Percentiles rank a stretch among this genome's conserved stretches.
Conservation (phyloP, 805 yeast genomes). For the Kockiozyma suomiensis region DNA sequence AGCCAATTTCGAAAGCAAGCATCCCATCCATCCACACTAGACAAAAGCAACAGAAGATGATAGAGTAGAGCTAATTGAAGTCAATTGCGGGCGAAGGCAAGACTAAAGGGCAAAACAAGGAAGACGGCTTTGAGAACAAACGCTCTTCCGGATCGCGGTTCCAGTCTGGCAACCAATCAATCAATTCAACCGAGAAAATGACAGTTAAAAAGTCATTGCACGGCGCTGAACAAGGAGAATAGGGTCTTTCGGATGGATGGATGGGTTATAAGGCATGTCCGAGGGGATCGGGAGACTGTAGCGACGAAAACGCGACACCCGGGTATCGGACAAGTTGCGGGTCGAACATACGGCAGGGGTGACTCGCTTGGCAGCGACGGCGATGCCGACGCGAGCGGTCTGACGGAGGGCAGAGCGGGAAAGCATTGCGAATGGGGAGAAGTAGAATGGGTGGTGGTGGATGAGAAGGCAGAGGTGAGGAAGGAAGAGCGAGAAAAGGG, state of each 20-base stretch:
- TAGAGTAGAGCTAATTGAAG: not conserved
- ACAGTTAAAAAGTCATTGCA: not conserved
- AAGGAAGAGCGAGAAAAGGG: slow-evolving; percentile 17
- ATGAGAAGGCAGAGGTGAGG: slow-evolving; percentile 15
- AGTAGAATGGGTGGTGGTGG: slow-evolving; percentile 16
- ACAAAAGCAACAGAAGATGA: not conserved
- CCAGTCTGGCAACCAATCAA: not conserved
- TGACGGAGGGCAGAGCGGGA: slow-evolving; percentile 48
- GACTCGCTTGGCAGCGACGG: slow-evolving; percentile 42
- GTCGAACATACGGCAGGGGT: slow-evolving; percentile 39
- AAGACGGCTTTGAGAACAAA: not conserved
- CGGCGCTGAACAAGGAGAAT: not conserved
- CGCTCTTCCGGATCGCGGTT: not conserved
- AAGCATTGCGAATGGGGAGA: slow-evolving; percentile 34
- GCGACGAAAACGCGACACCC: not conserved
- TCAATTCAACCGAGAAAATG: not conserved
- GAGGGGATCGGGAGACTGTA: slow-evolving; percentile 4
- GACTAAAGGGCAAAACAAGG: too few relatives aligned
- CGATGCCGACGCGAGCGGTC: slow-evolving; percentile 45
- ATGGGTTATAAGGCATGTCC: not conserved
- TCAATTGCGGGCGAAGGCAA: not conserved
- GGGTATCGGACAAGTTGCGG: not conserved
- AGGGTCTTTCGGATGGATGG: not conserved
- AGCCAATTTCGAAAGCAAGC: not conserved
- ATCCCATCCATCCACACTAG: not conserved